Evolutionary conservation across 768 basidiomycete genomes (phyloP).

Genomic region (Phlegmacium glaucopus): DNA sequence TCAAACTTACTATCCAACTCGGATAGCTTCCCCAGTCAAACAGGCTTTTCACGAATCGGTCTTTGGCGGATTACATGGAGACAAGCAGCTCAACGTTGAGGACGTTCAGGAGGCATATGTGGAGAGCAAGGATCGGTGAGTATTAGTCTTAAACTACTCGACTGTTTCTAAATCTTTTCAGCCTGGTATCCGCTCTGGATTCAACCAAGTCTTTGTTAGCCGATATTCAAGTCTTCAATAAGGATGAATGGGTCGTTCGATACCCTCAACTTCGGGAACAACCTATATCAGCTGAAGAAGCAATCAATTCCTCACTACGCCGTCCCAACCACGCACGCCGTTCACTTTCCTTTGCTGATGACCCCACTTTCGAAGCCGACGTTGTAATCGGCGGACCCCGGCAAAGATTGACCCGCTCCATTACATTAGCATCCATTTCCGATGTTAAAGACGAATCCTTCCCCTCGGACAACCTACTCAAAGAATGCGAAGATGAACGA

Average conservation of each 20-base stretch:
- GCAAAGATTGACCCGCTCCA: conserved; percentile 49
- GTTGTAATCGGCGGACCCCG: conserved; percentile 55
- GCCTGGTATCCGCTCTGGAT: conserved; percentile 76
- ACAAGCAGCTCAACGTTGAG: conserved; percentile 54
- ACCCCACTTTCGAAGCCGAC: conserved; percentile 63
- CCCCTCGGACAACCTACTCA: conserved; percentile 23
- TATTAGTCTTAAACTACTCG: conserved; percentile 5
- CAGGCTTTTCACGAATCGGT: conserved; percentile 28
- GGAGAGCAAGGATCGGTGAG: conserved; percentile 72
- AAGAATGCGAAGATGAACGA: conserved; percentile 28
- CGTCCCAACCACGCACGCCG: conserved; percentile 47
- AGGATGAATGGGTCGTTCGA: conserved; percentile 81
- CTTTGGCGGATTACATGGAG: conserved; percentile 29
- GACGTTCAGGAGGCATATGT: conserved; percentile 77
- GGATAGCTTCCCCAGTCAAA: conserved; percentile 33
- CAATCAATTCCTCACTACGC: conserved; percentile 25
- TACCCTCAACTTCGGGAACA: conserved; percentile 73
- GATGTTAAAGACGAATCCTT: conserved; percentile 39
- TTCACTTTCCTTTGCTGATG: conserved; percentile 83
- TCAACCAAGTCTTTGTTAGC: conserved; percentile 63
- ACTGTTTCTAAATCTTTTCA: conserved; percentile 23
- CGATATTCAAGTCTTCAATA: conserved; percentile 78
- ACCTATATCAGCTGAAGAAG: conserved; percentile 20
- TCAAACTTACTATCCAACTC: conserved; percentile 36
- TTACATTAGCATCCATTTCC: conserved; percentile 53